phyloP scores from a whole-genome alignment of 2,329 filamentous ascomycete genomes.

The Celoporthe dispersa region DNA sequence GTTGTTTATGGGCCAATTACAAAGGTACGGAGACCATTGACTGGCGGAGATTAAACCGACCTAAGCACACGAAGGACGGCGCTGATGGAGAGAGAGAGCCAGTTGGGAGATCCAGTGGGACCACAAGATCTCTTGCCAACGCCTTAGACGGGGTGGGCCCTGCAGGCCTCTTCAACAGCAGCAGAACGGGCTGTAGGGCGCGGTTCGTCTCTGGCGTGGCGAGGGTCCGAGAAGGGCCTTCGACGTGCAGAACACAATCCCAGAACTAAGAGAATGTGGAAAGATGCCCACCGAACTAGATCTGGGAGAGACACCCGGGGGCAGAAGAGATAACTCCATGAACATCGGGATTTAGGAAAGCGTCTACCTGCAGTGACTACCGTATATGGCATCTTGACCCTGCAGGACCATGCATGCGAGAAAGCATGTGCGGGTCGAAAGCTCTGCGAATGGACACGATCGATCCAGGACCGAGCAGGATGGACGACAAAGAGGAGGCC shows the following conservation, averaged over 20 bases:
- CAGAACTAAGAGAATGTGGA: slow-evolving; percentile 3
- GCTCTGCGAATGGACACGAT: slow-evolving; percentile 20
- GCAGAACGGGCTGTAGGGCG: slow-evolving; percentile 4
- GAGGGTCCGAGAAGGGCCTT: neutral
- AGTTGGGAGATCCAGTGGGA: neutral
- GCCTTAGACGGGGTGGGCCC: slow-evolving; percentile 3
- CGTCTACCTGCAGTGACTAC: neutral
- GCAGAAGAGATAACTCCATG: slow-evolving; percentile 8
- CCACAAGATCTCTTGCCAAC: slow-evolving; percentile 14
- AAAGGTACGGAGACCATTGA: slow-evolving; percentile 9
- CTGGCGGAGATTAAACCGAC: slow-evolving; percentile 16
- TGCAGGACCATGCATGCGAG: slow-evolving; percentile 22
- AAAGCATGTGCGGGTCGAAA: neutral
- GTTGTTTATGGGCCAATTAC: slow-evolving; percentile 22
- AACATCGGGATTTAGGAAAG: slow-evolving; percentile 8
- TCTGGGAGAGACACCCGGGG: neutral
- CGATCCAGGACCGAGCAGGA: slow-evolving; percentile 21
- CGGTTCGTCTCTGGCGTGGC: slow-evolving; percentile 6
- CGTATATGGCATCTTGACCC: slow-evolving; percentile 17
- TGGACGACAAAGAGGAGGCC: slow-evolving; percentile 17
- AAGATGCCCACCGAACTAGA: neutral
- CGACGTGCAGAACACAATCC: neutral
- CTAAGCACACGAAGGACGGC: slow-evolving; percentile 10
- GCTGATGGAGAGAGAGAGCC: slow-evolving; percentile 8
- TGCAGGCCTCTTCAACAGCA: slow-evolving; percentile 7